Conservation (phyloP, 225 moss, liverwort and hornwort genomes). For the Pleurozium schreberi region DNA sequence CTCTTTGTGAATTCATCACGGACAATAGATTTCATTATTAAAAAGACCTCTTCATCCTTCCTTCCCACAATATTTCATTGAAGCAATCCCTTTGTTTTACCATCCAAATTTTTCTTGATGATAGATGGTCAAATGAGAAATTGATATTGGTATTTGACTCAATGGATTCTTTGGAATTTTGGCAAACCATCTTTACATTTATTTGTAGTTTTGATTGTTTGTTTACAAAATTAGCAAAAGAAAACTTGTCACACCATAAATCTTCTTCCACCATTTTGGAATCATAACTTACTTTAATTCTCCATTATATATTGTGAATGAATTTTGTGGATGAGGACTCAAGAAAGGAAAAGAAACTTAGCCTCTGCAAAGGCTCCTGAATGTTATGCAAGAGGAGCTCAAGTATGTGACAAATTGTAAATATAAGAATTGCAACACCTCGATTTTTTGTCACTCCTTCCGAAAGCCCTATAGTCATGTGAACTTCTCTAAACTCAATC, state of each 20-base stretch:
- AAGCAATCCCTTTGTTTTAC: background rate
- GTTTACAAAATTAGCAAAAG: background rate
- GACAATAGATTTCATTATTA: background rate
- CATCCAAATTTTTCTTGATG: background rate
- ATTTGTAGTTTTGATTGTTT: background rate
- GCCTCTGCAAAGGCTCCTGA: background rate
- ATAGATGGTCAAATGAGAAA: background rate
- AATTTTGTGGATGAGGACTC: background rate
- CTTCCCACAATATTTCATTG: background rate
- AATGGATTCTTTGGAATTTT: background rate
- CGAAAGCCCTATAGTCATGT: background rate
- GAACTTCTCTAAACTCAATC: background rate
- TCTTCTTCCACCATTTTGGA: rapidly evolving
- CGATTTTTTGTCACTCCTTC: background rate
- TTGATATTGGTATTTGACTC: background rate
- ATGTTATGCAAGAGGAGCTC: background rate
- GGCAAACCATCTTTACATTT: background rate
- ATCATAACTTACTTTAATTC: background rate
- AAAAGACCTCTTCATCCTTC: rapidly evolving
- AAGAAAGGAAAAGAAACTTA: background rate
- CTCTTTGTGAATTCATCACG: background rate
- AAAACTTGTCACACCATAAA: background rate
- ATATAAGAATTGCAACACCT: background rate
- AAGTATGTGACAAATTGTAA: background rate
- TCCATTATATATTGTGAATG: background rate